Percentiles rank a stretch among this genome's conserved stretches.
Conservation (phyloP, 2,329 filamentous ascomycete species). For the Phialophora verrucosa region DNA sequence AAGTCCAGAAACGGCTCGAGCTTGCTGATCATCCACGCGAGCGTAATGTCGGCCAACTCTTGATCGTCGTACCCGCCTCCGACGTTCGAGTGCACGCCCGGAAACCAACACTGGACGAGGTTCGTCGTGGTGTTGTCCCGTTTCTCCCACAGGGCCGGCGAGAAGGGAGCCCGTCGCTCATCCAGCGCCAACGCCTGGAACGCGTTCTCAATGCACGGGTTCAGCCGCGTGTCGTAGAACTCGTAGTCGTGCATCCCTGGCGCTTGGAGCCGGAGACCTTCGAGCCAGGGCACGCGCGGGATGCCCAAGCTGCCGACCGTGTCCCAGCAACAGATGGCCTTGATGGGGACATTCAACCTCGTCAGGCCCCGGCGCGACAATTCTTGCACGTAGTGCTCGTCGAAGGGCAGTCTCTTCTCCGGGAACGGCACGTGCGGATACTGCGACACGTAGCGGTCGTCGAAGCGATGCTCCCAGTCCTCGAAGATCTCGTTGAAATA, state of each 20-base stretch:
- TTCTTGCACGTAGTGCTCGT: conserved; percentile 40
- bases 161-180: conserved; percentile 43
- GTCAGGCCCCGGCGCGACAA: conserved; percentile 38
- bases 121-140: conserved; percentile 41
- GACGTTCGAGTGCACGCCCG: conserved; percentile 56
- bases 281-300: conserved; percentile 37
- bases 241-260: conserved; percentile 41
- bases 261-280: conserved; percentile 28
- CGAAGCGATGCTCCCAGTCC: conserved; percentile 41
- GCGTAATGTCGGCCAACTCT: conserved; percentile 55
- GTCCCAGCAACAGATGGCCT: conserved; percentile 45
- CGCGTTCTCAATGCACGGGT: conserved; percentile 44
- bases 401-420: conserved; percentile 39
- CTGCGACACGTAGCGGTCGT: conserved; percentile 40
- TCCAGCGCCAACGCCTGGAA: conserved; percentile 46
- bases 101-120: conserved; percentile 56
- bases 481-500: conserved; percentile 44
- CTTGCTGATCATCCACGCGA: conserved; percentile 60
- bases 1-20: conserved; percentile 44
- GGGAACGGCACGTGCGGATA: conserved; percentile 42
- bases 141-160: conserved; percentile 44
- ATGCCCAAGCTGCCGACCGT: conserved; percentile 46
- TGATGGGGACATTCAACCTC: conserved; percentile 40
- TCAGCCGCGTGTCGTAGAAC: conserved; percentile 44
- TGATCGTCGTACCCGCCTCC: conserved; percentile 57